Base-by-base conservation (phyloP, 1,139 yeast species). In the Yamadazyma sp. region DNA sequence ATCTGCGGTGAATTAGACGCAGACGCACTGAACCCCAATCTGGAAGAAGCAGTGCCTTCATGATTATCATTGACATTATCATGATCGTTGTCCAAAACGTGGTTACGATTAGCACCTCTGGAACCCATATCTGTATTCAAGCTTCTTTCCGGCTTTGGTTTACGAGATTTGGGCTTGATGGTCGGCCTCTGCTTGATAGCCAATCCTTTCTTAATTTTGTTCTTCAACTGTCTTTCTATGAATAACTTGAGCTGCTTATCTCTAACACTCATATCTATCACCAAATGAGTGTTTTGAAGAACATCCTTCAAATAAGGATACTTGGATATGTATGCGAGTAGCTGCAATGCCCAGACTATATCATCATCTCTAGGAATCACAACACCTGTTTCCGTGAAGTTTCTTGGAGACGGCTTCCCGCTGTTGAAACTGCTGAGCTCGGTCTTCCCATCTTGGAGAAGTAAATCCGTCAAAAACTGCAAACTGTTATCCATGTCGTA, bases 311-410 rank as follows among this genome's bases (percentile, higher is more conserved):
- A 68, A 44, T 81, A 76, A 1, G 97, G 85, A 56, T 91, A 91
- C 59, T 92, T 92, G 8, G 98, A 88, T 36, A 91, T 87, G 60
- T 89, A 92, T 15, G 98, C 98, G 41, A 92, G 64, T 25, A 92
- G 72, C 61, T 92, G 98, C 40, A 92, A 70, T 5, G 95, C 85
- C 96, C 97, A 89, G 26, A 88, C 82, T 22, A 92, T 87, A 58
- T 92, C 98, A 56, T 91, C 97, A 47, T 87, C 95, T 45, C 88
- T 77, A 1, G 97, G 96, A 9, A 88, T 77, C 14, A 89, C 76
- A 17, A 83, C 81, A 1, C 96, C 95, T 2, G 75, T 67, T 42
- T 83, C 78, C 24, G 82, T 73, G 55, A 87, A 87, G 37, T 69
- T 72, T 44, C 96, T 70, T 5, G 89, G 91, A 0, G 74, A 67